Conservation (phyloP, 163 green algal species). For the Coccomyxa subellipsoidea region DNA sequence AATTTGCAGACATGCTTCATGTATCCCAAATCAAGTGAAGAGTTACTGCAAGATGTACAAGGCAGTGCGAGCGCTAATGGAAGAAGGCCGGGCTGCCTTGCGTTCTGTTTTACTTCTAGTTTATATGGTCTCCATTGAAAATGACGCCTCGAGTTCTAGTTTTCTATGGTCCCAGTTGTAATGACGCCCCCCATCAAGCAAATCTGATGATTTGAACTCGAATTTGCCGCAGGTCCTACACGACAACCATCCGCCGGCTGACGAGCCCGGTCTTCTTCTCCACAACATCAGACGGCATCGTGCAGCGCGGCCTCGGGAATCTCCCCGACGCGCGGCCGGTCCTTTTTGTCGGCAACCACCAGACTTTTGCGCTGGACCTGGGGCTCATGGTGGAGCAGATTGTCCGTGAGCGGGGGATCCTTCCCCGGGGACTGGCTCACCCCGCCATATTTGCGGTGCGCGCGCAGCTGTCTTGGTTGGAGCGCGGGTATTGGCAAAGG, state of each 20-base stretch:
- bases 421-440: slow-evolving; percentile 86
- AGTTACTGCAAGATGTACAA: no score
- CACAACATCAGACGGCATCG: slow-evolving; percentile 44
- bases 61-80: no score
- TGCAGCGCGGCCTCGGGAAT: slow-evolving; percentile 48
- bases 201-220: no score
- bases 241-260: slow-evolving; percentile 30
- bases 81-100: no score
- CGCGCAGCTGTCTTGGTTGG: not conserved
- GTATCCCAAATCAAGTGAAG: no score
- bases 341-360: slow-evolving; percentile 75
- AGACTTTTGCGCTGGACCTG: slow-evolving; percentile 73
- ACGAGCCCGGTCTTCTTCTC: slow-evolving; percentile 72
- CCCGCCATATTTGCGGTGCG: slow-evolving; percentile 63
- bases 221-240: not conserved
- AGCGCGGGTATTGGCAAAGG: not conserved
- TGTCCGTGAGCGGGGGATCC: slow-evolving; percentile 52
- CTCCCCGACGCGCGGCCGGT: slow-evolving; percentile 41
- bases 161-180: no score
- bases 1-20: no score
- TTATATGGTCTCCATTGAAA: no score
- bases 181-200: no score
- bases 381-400: slow-evolving; percentile 71
- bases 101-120: no score
- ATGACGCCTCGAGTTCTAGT: no score